Conservation (phyloP, 1,139 yeast species). For the Lodderomyces oxycetoniae region DNA sequence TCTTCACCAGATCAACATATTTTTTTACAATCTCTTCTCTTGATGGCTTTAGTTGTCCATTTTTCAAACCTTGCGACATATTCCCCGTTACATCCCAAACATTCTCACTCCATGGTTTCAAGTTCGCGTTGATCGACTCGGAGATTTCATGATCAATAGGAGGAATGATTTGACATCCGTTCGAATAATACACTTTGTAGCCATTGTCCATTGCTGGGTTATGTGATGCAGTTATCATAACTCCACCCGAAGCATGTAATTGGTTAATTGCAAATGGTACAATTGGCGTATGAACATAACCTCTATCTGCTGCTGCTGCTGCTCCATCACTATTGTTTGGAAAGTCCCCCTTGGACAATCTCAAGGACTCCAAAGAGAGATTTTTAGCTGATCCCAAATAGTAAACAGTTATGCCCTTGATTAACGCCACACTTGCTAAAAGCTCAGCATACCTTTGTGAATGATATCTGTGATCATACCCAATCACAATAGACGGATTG, state of each 20-base stretch:
- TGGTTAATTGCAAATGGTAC: slow-evolving; percentile 83
- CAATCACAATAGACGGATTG: slow-evolving; percentile 57
- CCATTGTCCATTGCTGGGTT: slow-evolving; percentile 94
- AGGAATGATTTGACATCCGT: slow-evolving; percentile 94
- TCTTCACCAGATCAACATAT: slow-evolving; percentile 32
- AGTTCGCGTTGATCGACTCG: slow-evolving; percentile 50
- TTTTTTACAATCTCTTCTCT: slow-evolving; percentile 28
- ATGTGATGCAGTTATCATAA: slow-evolving; percentile 96
- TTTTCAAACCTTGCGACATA: slow-evolving; percentile 22
- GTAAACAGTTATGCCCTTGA: slow-evolving; percentile 64
- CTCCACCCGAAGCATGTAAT: slow-evolving; percentile 67
- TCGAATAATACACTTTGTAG: slow-evolving; percentile 86
- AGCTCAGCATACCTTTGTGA: slow-evolving; percentile 77
- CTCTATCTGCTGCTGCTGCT: slow-evolving; percentile 15
- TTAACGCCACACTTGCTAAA: slow-evolving; percentile 68
- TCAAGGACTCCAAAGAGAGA: slow-evolving; percentile 29
- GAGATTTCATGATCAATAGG: slow-evolving; percentile 84
- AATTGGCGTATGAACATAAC: slow-evolving; percentile 79
- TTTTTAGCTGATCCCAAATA: slow-evolving; percentile 43
- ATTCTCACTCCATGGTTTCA: slow-evolving; percentile 50
- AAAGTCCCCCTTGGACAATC: slow-evolving; percentile 11
- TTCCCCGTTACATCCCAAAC: slow-evolving; percentile 47
- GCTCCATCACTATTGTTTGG: slow-evolving; percentile 2
- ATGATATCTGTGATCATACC: slow-evolving; percentile 87
- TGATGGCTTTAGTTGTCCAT: slow-evolving; percentile 22